Conservation (phyloP, 352 stramenopile species). For the Pythium biforme region DNA sequence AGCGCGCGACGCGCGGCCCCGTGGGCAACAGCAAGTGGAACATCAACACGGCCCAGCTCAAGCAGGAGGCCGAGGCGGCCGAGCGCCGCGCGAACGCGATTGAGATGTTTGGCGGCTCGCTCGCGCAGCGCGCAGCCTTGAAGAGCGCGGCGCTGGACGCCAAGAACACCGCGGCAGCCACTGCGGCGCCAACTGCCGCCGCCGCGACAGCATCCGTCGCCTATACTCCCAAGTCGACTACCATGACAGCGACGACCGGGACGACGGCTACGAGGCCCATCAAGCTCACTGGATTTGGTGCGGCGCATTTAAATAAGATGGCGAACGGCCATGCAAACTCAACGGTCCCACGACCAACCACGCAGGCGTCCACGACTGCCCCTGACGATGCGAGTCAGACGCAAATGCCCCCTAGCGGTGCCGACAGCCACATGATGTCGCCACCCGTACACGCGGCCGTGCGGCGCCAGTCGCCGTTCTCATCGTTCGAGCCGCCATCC, state of each 20-base stretch:
- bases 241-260: too few relatives aligned
- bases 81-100: slow-evolving; percentile 24
- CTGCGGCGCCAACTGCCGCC: slow-evolving; percentile 3
- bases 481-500: background rate
- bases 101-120: slow-evolving; percentile 24
- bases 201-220: background rate
- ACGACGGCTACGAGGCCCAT: background rate
- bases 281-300: slow-evolving; percentile 17
- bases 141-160: slow-evolving; percentile 34
- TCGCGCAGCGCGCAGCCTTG: slow-evolving; percentile 22
- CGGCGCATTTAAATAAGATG: slow-evolving; percentile 6
- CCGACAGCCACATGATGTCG: slow-evolving; percentile 7
- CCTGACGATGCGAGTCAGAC: slow-evolving; percentile 24
- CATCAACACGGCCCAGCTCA: slow-evolving; percentile 62
- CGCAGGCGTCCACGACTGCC: background rate
- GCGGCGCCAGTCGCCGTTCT: slow-evolving; percentile 17
- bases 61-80: slow-evolving; percentile 44
- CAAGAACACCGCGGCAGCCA: slow-evolving; percentile 23
- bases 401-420: slow-evolving; percentile 7
- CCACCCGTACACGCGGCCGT: background rate
- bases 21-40: slow-evolving; percentile 71
- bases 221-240: background rate
- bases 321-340: background rate
- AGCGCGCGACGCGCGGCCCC: slow-evolving; percentile 26
- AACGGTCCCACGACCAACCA: background rate